phyloP scores from a whole-genome alignment of 2,329 filamentous ascomycete genomes.

The Purpureocillium lavendulum region DNA sequence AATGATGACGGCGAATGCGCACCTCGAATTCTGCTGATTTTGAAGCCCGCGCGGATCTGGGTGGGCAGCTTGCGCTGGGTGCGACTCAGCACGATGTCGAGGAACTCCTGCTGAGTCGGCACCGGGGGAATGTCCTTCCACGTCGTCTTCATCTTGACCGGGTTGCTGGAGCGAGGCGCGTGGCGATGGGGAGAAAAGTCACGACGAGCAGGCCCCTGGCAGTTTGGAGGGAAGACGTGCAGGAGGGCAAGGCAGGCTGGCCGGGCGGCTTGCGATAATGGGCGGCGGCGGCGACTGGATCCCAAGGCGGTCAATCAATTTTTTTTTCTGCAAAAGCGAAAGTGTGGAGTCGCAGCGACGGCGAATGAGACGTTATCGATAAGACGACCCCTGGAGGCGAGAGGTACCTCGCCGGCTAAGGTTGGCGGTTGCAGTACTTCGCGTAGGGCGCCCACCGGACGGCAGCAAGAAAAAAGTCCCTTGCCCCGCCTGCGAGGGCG shows the following conservation, averaged over 20 bases:
- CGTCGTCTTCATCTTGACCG: constrained; percentile 49
- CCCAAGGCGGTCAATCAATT: constrained; percentile 20
- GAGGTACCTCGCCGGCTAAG: constrained; percentile 1
- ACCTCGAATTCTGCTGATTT: constrained; percentile 84
- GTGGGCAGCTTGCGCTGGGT: constrained; percentile 90
- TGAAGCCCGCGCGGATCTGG: constrained; percentile 89
- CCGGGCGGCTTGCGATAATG: background rate
- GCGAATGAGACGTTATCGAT: constrained; percentile 14
- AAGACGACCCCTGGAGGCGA: constrained; percentile 4
- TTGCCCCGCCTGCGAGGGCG: constrained; percentile 2
- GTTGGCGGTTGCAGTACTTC: background rate
- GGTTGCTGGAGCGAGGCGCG: constrained; percentile 8
- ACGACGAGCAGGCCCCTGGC: background rate
- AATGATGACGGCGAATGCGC: constrained; percentile 5
- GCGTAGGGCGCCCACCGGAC: no score
- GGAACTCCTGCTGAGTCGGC: constrained; percentile 87
- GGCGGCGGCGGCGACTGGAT: constrained; percentile 7
- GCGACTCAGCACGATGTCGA: constrained; percentile 92
- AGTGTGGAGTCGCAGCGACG: constrained; percentile 13
- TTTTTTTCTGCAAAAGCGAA: constrained; percentile 18
- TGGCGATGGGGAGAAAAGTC: background rate
- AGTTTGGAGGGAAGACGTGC: constrained; percentile 2
- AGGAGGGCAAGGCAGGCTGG: background rate
- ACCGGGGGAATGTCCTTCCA: constrained; percentile 80
- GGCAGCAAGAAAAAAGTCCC: no score